A percentile compares a stretch with the other conserved stretches of the same genome.
Conservation (phyloP, 2,329 filamentous ascomycete genomes). For the Paraphaeosphaeria sporulosa region DNA sequence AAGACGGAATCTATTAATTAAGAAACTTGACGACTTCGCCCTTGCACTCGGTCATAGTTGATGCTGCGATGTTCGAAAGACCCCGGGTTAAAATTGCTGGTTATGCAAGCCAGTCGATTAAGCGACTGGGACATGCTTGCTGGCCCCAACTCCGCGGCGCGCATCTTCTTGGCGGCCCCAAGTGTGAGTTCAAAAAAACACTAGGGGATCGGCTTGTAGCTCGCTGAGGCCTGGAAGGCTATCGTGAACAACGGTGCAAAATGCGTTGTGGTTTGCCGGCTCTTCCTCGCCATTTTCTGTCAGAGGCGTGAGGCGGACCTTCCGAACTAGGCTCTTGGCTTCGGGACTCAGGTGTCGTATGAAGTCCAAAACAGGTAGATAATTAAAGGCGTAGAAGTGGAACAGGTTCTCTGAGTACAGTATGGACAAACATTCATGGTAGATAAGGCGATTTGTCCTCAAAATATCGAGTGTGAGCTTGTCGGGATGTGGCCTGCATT, state of each 20-base stretch:
- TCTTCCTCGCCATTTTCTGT: slow-evolving; percentile 46
- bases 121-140: slow-evolving; percentile 10
- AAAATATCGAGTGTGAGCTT: slow-evolving; percentile 46
- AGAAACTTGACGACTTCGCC: slow-evolving; percentile 7
- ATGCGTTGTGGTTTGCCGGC: slow-evolving; percentile 44
- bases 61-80: slow-evolving; percentile 7
- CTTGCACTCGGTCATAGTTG: slow-evolving; percentile 8
- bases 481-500: slow-evolving; percentile 44
- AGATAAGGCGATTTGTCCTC: slow-evolving; percentile 47
- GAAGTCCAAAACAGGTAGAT: slow-evolving; percentile 50
- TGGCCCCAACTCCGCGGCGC: not conserved
- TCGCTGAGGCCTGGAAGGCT: slow-evolving; percentile 46
- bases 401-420: slow-evolving; percentile 51
- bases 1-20: not conserved
- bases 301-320: slow-evolving; percentile 47
- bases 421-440: slow-evolving; percentile 49
- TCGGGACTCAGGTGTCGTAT: slow-evolving; percentile 49
- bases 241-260: slow-evolving; percentile 51
- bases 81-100: slow-evolving; percentile 14
- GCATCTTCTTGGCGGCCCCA: slow-evolving; percentile 1
- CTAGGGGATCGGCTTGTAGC: slow-evolving; percentile 46
- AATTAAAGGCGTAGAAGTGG: slow-evolving; percentile 51
- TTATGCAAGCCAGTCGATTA: slow-evolving; percentile 14
- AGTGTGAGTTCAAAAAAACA: slow-evolving; percentile 38
- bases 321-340: slow-evolving; percentile 47